Conservation (phyloP, 345 rosid species). For the Eucalyptus urophylla region DNA sequence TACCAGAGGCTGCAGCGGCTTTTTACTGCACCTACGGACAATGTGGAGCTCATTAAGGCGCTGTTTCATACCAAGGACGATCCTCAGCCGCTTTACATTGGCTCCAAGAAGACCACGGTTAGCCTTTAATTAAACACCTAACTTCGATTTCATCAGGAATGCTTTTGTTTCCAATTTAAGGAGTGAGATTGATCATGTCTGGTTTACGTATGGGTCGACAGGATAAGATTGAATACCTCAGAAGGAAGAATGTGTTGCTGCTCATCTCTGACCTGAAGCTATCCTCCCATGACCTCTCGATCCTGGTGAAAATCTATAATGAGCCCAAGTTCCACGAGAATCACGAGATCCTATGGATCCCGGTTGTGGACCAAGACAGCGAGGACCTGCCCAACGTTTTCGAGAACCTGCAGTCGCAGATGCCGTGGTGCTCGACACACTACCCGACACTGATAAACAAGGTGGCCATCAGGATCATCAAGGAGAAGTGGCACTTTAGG, state of each 20-base stretch:
- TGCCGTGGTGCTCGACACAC: conserved; percentile 70
- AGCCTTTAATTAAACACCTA: not conserved
- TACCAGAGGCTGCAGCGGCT: conserved; percentile 15
- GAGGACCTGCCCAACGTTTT: conserved; percentile 33
- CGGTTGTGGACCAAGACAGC: conserved; percentile 35
- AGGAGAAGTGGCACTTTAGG: conserved; percentile 54
- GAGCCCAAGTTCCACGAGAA: conserved; percentile 31
- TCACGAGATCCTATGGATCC: conserved; percentile 73
- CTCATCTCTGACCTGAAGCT: conserved; percentile 62
- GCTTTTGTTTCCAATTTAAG: not conserved
- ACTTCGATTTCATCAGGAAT: not conserved
- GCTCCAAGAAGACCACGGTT: conserved; percentile 26
- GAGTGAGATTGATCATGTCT: not conserved
- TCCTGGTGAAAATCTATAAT: conserved; percentile 36
- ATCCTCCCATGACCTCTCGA: conserved; percentile 32
- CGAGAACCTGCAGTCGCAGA: conserved; percentile 27
- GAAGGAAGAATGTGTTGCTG: conserved; percentile 57
- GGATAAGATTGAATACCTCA: conserved; percentile 59
- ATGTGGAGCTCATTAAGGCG: conserved; percentile 29
- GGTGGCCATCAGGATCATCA: conserved; percentile 39
- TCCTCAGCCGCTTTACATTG: conserved; percentile 25
- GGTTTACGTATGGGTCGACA: not conserved
- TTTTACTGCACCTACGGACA: conserved; percentile 21
- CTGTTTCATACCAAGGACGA: conserved; percentile 29
- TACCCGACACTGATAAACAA: conserved; percentile 42